These are phyloP conservation scores for Pseudomicrostroma phylloplanum DNA, from an alignment of 1,284 basidiomycete species.

Conservation along the genomic window DNA sequence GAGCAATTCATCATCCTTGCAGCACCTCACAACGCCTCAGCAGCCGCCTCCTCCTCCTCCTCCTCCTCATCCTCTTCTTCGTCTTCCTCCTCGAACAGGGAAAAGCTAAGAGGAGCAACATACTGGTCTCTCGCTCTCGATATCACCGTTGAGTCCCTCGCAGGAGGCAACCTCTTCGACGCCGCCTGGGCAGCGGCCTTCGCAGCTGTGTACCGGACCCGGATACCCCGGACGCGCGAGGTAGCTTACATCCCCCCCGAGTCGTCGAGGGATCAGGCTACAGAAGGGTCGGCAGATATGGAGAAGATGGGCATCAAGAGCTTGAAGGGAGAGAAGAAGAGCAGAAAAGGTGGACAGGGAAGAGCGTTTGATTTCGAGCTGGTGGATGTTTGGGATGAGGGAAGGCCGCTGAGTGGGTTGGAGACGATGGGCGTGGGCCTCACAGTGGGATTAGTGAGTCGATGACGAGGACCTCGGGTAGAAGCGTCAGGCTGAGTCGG, in stretches of 20 bases:
- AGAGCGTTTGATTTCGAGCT: constrained; percentile 4
- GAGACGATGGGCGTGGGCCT: neutral
- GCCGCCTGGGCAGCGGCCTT: neutral
- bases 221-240: neutral
- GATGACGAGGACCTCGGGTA: neutral
- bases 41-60: neutral
- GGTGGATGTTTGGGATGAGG: neutral
- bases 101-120: constrained; percentile 2
- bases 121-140: neutral
- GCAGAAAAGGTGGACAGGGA: neutral
- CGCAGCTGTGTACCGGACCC: neutral
- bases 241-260: neutral
- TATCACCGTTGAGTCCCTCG: neutral
- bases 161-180: neutral
- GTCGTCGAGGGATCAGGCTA: neutral
- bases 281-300: neutral
- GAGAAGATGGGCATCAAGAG: constrained; percentile 2
- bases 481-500: no score
- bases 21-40: neutral
- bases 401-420: neutral
- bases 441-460: constrained; percentile 1
- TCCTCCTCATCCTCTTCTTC: no score
- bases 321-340: constrained; percentile 3
- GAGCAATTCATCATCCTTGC: constrained; percentile 7
- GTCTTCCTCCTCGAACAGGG: no score